Evolutionary conservation across 2,329 filamentous ascomycete species (phyloP), one percentile per base, ranked within the genome.

Genomic region (Thielaviopsis ethacetica): DNA sequence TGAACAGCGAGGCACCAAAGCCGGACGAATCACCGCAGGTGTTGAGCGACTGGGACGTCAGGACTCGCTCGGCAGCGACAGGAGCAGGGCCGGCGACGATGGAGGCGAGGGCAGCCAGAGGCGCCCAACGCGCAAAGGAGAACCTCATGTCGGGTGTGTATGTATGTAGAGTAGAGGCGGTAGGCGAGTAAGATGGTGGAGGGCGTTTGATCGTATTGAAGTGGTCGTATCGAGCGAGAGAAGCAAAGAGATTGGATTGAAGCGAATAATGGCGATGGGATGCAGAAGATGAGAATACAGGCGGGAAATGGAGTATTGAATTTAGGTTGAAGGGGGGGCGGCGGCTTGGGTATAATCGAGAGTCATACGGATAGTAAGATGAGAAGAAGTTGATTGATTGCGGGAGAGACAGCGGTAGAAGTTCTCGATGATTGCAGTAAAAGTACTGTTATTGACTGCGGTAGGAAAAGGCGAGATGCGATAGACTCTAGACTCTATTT

Each of bases 1-100:
- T 85, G 80, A 96, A 95, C 61, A 93, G 78, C 65, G 85, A 90
- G 65, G 91, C 90, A 4, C 87, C 86, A 71, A 96, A 94, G 67
- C 83, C 84, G 27, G 87, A 91, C 71, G 91, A 85, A 61, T 82
- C 76, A 76, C 91, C 86, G 72, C 91, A 96, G 53, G 86, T 80
- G 71, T 88, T 90, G 65, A 96, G 79, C 26, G 91, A 94, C 68
- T 80, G 87, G 59, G 91, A 93, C 66, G 84, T 77, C 66, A 97
- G 86, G 67, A 88, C 75, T 63, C 77, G 78, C 67, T 82, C 76
- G 63, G 81, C 65, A 77, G 65, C 57, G 73, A 71, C 68, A 75
- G 69, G 65, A 78, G 66, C 59, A 75, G 65, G 63, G 74, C 34
- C 54, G 19, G 59, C 55, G 10, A 60, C 54, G 17, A 60, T 52